These are phyloP conservation scores for Lecanoromycetidae sp. DNA, from an alignment of 2,329 filamentous ascomycete species.

Conservation along the genomic window DNA sequence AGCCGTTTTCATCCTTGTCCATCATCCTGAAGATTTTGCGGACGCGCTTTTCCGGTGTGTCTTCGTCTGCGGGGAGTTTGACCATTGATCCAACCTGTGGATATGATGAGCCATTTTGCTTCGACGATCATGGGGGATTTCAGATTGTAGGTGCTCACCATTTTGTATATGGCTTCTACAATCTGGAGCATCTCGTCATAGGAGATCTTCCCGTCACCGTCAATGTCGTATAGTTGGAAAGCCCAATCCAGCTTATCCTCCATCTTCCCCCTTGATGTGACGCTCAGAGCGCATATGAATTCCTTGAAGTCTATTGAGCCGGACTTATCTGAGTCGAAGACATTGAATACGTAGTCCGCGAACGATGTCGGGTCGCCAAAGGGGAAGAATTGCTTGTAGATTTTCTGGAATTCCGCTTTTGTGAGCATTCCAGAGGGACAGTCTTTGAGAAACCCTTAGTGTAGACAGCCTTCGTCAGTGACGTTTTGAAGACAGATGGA, in stretches of 20 bases:
- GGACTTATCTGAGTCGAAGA: constrained; percentile 95
- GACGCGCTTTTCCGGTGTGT: constrained; percentile 96
- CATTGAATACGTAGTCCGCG: constrained; percentile 97
- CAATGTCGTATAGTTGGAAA: constrained; percentile 98
- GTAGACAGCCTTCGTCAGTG: background rate
- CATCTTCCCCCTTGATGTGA: constrained; percentile 95
- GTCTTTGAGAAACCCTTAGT: constrained; percentile 89
- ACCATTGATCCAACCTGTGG: constrained; percentile 93
- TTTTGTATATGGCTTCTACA: constrained; percentile 99
- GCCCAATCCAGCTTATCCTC: constrained; percentile 99
- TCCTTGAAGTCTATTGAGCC: constrained; percentile 99
- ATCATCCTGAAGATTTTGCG: constrained; percentile 99
- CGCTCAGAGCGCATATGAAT: constrained; percentile 95
- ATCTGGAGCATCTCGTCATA: constrained; percentile 99
- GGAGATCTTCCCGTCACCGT: constrained; percentile 96
- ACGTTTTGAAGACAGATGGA: background rate
- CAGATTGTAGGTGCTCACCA: constrained; percentile 68
- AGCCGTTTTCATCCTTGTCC: constrained; percentile 99
- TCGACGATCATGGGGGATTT: too few relatives aligned
- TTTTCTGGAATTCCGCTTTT: constrained; percentile 98
- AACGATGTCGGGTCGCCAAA: constrained; percentile 96
- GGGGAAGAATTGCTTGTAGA: constrained; percentile 98
- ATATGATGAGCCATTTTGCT: too few relatives aligned
- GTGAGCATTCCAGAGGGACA: constrained; percentile 93
- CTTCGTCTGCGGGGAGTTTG: constrained; percentile 94